phyloP scores from a whole-genome alignment of 176 grass and related monocot genomes.

The Lolium rigidum region DNA sequence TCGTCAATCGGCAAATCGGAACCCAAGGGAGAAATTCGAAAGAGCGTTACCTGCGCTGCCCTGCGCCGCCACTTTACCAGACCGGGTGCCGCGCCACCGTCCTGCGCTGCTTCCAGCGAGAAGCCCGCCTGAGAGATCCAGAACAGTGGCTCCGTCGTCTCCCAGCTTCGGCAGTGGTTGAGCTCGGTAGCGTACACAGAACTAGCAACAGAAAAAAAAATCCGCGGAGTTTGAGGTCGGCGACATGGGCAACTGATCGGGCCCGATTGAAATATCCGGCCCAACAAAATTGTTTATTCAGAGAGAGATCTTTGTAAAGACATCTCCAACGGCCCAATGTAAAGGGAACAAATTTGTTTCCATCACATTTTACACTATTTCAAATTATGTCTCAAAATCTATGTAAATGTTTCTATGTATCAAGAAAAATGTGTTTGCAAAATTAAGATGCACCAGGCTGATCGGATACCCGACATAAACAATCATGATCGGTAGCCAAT shows the following conservation, averaged over 20 bases:
- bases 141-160: background rate
- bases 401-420: no score
- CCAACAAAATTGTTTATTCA: background rate
- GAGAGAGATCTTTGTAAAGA: no score
- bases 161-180: constrained; percentile 22
- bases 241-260: background rate
- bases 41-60: background rate
- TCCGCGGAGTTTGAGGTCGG: background rate
- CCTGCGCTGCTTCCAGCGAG: background rate
- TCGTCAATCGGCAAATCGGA: constrained; percentile 3
- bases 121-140: constrained; percentile 15
- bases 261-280: background rate
- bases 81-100: background rate
- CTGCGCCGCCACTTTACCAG: background rate
- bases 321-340: no score
- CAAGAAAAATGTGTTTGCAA: no score
- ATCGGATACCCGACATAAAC: no score
- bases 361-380: no score
- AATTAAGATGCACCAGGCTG: no score
- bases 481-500: no score
- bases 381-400: no score
- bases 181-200: constrained; percentile 6
- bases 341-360: no score
- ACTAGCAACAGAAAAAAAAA: background rate
- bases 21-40: background rate